Evolutionary conservation across 2,329 filamentous ascomycete species (phyloP).

Genomic region (Pestalotiopsis sp.): DNA sequence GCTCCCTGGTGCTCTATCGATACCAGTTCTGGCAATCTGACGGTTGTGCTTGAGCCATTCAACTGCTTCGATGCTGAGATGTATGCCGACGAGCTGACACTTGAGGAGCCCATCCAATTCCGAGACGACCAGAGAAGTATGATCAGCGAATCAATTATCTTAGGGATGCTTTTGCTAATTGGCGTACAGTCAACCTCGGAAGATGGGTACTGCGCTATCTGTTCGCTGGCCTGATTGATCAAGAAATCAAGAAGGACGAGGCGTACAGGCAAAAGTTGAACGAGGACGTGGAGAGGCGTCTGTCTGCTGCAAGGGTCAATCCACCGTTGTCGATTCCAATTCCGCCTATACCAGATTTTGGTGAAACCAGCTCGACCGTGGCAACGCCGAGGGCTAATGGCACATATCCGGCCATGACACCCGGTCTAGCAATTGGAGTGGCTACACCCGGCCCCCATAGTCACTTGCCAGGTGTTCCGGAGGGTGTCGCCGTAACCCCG

Average conservation of each 20-base stretch:
- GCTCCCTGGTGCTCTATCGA: constrained; percentile 97
- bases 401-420: constrained; percentile 66
- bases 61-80: constrained; percentile 98
- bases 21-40: constrained; percentile 87
- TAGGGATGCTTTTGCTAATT: constrained; percentile 17
- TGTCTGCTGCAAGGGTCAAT: constrained; percentile 55
- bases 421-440: constrained; percentile 76
- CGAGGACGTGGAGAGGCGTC: constrained; percentile 61
- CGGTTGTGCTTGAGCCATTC: constrained; percentile 88
- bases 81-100: constrained; percentile 85
- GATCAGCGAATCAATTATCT: constrained; percentile 28
- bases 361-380: constrained; percentile 45
- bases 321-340: constrained; percentile 62
- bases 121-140: constrained; percentile 91
- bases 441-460: constrained; percentile 62
- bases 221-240: constrained; percentile 86
- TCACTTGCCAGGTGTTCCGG: constrained; percentile 50
- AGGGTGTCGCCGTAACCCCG: constrained; percentile 44
- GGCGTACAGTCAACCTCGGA: constrained; percentile 79
- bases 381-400: constrained; percentile 69
- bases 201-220: constrained; percentile 96
- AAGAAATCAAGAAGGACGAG: constrained; percentile 84
- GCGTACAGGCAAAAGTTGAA: constrained; percentile 71
- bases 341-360: constrained; percentile 41
- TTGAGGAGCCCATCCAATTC: constrained; percentile 78